Conservation (phyloP, 345 rosid genomes). For the Erysimum cheiranthoides region DNA sequence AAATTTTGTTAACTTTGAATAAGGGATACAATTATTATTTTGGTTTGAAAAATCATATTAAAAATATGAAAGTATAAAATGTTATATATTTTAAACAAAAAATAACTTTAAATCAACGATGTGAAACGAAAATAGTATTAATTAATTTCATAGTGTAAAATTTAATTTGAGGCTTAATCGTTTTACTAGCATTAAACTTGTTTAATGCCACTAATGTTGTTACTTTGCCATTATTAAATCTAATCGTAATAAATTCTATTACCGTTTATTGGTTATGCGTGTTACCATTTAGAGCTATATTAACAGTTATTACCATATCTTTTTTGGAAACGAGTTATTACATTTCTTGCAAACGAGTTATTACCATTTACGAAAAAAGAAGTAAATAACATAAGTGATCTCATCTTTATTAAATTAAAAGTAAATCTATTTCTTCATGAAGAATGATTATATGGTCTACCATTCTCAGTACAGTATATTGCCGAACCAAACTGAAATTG, state of each 20-base stretch:
- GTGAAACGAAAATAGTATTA: background rate
- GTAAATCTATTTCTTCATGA: too few relatives aligned
- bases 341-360: background rate
- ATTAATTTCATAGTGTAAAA: background rate
- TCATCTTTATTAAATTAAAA: background rate
- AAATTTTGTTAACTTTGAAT: background rate
- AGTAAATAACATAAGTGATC: background rate
- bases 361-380: background rate
- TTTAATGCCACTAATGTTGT: background rate
- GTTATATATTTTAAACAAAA: background rate
- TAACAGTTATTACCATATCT: background rate
- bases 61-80: background rate
- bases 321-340: background rate
- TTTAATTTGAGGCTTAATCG: background rate
- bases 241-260: background rate
- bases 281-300: background rate
- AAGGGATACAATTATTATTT: background rate
- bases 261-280: background rate
- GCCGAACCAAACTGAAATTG: slow-evolving; percentile 12
- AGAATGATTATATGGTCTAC: background rate
- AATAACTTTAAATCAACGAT: background rate
- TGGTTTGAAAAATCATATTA: background rate
- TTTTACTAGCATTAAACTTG: background rate
- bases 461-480: slow-evolving; percentile 4
- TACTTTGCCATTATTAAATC: background rate